Conservation (phyloP, 2,329 filamentous ascomycete species). For the Alternaria infectoria region DNA sequence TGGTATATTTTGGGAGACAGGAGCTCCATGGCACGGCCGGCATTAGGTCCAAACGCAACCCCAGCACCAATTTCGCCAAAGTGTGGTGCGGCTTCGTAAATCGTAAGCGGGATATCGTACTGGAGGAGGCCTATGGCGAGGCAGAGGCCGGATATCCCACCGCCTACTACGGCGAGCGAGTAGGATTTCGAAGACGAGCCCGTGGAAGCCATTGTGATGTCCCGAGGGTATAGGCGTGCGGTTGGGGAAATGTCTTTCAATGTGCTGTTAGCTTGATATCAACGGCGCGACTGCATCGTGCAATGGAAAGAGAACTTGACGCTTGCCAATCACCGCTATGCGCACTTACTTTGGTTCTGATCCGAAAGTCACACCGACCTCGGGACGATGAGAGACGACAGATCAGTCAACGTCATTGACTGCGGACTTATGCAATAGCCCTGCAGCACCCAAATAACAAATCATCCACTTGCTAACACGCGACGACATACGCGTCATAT, state of each 20-base stretch:
- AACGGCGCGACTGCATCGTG: not conserved
- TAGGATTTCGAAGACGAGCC: slow-evolving; percentile 43
- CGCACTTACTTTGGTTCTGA: slow-evolving; percentile 12
- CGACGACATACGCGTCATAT: not conserved
- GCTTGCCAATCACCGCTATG: slow-evolving; percentile 9
- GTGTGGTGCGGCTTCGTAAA: slow-evolving; percentile 63
- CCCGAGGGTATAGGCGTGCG: not conserved
- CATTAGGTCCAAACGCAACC: slow-evolving; percentile 63
- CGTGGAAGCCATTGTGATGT: slow-evolving; percentile 24
- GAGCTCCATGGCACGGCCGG: slow-evolving; percentile 60
- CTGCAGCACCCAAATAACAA: not conserved
- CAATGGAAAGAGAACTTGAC: not conserved
- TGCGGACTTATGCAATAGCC: not conserved
- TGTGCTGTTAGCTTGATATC: not conserved
- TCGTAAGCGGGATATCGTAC: slow-evolving; percentile 54
- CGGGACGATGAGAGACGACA: slow-evolving; percentile 12
- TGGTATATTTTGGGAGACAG: slow-evolving; percentile 53
- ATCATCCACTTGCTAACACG: not conserved
- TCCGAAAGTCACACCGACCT: slow-evolving; percentile 18
- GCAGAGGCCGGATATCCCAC: slow-evolving; percentile 63
- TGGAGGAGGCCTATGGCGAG: slow-evolving; percentile 61
- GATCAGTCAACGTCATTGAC: not conserved
- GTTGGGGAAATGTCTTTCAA: not conserved
- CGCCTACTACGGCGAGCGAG: slow-evolving; percentile 64
- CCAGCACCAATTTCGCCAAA: slow-evolving; percentile 67